Base-by-base conservation (phyloP, 1,139 yeast species). In the Zygoascus hellenicus region DNA sequence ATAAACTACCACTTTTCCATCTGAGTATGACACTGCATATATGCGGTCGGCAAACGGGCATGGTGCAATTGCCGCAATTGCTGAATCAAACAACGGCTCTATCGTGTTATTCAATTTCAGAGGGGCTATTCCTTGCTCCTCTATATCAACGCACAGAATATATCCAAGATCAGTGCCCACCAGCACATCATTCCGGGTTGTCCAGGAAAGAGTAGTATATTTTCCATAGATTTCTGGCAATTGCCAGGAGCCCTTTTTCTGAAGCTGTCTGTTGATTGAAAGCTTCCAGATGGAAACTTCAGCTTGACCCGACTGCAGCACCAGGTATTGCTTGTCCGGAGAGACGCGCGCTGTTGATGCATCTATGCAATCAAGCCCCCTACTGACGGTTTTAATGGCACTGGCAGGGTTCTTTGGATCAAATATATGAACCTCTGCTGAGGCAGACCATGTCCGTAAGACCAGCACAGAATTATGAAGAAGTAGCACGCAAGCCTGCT, bases 1-100 rank as follows among this genome's bases (percentile, higher is more conserved):
- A 33, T 42, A 48, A 17, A 48, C 43, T 7, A 48, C 39, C 33
- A 48, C 34, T 31, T 48, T 43, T 16, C 49, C 49, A 14, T 47
- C 39, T 10, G 33, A 36, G 22, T 46, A 48, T 9, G 49, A 48
- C 29, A 48, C 43, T 9, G 51, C 51, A 34, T 40, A 46, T 10
- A 43, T 43, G 36, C 41, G 15, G 9, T 38, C 17, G n/a, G 32
- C 42, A 36, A 35, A 30, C 17, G 47, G 47, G 29, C 42, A 43
- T 3, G 49, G 44, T 3, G 49, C 42, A 9, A 45, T 26, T 1
- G 49, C 35, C 5, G 43, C 38, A 2, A 40, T 34, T 3, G 46
- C n/a, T 10, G 38, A 17, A 17, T 35, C 31, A 15, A 19, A 30
- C 31, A 29, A 13, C 11, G 43, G 39, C 7, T 34, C 33, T 5